Base-by-base conservation (phyloP, 108 stramenopile species). In the Nannochloropsis oceanica region DNA sequence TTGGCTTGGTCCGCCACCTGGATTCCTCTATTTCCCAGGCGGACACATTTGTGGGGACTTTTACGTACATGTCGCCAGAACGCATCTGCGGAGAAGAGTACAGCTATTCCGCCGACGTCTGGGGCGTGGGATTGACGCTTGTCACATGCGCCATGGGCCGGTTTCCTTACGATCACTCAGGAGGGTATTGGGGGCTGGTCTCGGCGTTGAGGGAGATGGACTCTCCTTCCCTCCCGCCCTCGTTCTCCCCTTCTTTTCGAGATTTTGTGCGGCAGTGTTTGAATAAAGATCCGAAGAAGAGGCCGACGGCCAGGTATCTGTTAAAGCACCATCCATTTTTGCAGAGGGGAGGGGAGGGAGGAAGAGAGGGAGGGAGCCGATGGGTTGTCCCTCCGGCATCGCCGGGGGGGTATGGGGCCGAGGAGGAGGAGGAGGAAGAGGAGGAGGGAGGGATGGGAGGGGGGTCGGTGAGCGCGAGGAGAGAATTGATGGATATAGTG, bases 71-170 rank as follows among this genome's bases (percentile, higher is more conserved):
- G 91, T 79, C 82, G 0, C 92, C 92, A 0, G 92, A 92, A 84
- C 84, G 92, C 25, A 90, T 92, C 24, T 13, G 27, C 8, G 88
- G 90, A 27, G 82, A 84, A 44, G 83, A 86, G 26, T 91, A 92
- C 84, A 26, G 50, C 9, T 89, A 26, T 79, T 26, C 46, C 25
- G 44, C 86, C 0, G 90, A 91, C 27, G 79, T 89, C 25, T 89
- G 89, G 90, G 24, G 46, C n/a, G 13, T 88, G 8, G 90, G 88
- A 12, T 79, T 88, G 44, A 94, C 92, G 80, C 95, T 94, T 79
- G 94, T 96, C 12, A 92, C 96, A 27, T 89, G 92, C 43, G 91
- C 96, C 26, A 94, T 95, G 83, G 92, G 93, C 25, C 92, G 94
- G 84, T 91, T 96, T 26, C 92, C 92, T 81, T 81, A 73, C 80